Evolutionary conservation across 108 stramenopile genomes (phyloP).

Genomic region (Discostella stelligeroides): DNA sequence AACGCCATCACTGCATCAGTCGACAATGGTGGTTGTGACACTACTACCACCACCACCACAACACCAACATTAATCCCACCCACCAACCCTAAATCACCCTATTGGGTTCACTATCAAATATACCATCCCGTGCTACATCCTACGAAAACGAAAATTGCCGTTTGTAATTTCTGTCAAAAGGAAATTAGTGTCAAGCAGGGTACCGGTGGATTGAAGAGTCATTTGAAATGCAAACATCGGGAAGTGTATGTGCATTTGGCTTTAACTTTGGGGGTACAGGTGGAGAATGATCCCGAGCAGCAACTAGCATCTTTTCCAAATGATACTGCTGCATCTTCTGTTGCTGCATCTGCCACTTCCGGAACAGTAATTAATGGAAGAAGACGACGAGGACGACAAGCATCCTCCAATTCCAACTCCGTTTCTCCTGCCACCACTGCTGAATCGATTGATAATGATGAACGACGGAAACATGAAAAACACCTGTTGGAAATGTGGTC

Average conservation of each 20-base stretch:
- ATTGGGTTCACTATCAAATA: slow-evolving; percentile 25
- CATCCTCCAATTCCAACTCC: too few relatives aligned
- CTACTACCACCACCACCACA: background rate
- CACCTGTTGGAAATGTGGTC: slow-evolving; percentile 41
- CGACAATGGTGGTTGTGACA: too few relatives aligned
- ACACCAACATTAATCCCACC: slow-evolving; percentile 19
- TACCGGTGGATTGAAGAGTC: slow-evolving; percentile 31
- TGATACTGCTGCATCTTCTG: background rate
- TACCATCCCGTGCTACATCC: slow-evolving; percentile 31
- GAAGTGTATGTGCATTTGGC: slow-evolving; percentile 6
- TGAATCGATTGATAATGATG: background rate
- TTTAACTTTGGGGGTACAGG: background rate
- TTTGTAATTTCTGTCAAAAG: slow-evolving; percentile 31
- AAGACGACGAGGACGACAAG: too few relatives aligned
- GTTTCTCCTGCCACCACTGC: too few relatives aligned
- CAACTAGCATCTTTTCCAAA: background rate
- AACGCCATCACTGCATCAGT: too few relatives aligned
- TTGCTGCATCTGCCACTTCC: background rate
- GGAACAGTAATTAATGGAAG: background rate
- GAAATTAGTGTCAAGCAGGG: slow-evolving; percentile 41
- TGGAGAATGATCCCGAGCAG: background rate
- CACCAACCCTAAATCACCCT: slow-evolving; percentile 17
- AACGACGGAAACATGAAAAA: slow-evolving; percentile 13
- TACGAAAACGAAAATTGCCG: slow-evolving; percentile 15
- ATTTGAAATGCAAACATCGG: slow-evolving; percentile 29